Evolutionary conservation across 2,329 filamentous ascomycete genomes (phyloP).

Genomic region (Rhynchosporium secalis): DNA sequence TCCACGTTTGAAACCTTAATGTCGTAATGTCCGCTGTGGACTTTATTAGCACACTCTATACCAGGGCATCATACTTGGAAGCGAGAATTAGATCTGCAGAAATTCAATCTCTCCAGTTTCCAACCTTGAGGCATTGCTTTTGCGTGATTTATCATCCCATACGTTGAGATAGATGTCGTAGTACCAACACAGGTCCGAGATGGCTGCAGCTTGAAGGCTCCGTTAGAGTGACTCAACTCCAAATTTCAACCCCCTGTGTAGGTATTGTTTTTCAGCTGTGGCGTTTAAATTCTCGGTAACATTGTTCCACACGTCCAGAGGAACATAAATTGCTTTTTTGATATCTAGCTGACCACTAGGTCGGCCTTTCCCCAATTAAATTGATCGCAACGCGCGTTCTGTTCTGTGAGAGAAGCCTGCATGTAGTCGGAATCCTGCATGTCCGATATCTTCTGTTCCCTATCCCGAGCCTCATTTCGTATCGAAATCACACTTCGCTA

Average conservation of each 20-base stretch:
- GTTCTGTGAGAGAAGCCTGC: too few relatives aligned
- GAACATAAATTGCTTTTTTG: not conserved
- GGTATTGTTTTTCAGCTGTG: constrained; percentile 15
- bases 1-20: too few relatives aligned
- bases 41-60: too few relatives aligned
- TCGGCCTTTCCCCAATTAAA: not conserved
- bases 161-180: not conserved
- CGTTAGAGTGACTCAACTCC: not conserved
- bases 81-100: too few relatives aligned
- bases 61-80: too few relatives aligned
- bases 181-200: not conserved
- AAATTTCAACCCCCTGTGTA: not conserved
- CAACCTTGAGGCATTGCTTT: not conserved
- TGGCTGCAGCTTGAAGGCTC: not conserved
- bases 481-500: too few relatives aligned
- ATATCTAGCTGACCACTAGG: not conserved
- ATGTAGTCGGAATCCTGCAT: too few relatives aligned
- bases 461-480: too few relatives aligned
- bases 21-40: too few relatives aligned
- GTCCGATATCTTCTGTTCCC: too few relatives aligned
- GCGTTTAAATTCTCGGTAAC: not conserved
- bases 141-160: not conserved
- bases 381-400: too few relatives aligned
- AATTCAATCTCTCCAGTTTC: too few relatives aligned
- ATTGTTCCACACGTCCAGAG: not conserved